phyloP scores from a whole-genome alignment of 1,139 yeast species.

The Scheffersomyces segobiensis region DNA sequence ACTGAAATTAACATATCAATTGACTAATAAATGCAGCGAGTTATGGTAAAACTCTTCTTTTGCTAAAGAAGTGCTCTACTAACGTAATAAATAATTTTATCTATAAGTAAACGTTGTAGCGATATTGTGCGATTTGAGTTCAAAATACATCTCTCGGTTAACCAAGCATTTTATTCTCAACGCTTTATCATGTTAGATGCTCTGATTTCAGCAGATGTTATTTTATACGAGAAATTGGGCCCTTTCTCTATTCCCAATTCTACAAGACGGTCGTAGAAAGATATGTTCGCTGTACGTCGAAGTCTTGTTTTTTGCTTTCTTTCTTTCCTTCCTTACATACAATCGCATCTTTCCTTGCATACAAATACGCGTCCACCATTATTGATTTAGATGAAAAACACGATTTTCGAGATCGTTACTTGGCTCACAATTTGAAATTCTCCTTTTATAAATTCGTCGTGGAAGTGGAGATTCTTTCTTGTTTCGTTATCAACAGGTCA shows the following conservation, averaged over 20 bases:
- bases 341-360: not conserved
- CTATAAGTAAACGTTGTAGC: not conserved
- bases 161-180: too few species aligned
- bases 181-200: too few species aligned
- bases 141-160: not conserved
- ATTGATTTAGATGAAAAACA: not conserved
- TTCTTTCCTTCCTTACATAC: too few species aligned
- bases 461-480: not conserved
- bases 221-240: too few species aligned
- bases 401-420: not conserved
- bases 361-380: not conserved
- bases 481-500: not conserved
- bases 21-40: not conserved
- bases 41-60: too few species aligned
- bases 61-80: not conserved
- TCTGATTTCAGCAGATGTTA: too few species aligned
- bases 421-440: not conserved
- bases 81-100: not conserved
- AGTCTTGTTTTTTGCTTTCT: too few species aligned
- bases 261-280: too few species aligned
- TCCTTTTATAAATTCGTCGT: not conserved
- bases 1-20: constrained; percentile 1
- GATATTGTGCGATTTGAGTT: not conserved
- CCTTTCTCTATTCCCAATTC: too few species aligned
- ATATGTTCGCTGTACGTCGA: too few species aligned